A percentile compares a stretch with the other conserved stretches of the same genome.
These are phyloP conservation scores for Echites panduratus DNA, from an alignment of 257 asterid genomes.

Conservation along the genomic window DNA sequence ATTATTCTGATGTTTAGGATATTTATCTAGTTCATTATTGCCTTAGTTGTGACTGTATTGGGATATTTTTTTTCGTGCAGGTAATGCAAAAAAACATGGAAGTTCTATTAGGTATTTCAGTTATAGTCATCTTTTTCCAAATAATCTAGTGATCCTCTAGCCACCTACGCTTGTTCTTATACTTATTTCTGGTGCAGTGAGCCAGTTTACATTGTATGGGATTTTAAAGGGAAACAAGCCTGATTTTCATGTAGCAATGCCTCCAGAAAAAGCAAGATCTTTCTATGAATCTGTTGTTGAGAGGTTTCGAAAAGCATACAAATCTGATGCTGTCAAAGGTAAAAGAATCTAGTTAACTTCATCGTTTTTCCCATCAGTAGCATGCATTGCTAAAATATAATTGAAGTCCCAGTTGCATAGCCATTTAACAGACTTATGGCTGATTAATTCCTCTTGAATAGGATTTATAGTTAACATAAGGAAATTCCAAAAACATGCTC, in stretches of 20 bases:
- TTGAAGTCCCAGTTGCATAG: neutral
- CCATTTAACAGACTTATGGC: neutral
- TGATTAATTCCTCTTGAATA: neutral
- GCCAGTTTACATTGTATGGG: conserved; percentile 90
- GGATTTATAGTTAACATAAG: neutral
- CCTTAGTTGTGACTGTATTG: neutral
- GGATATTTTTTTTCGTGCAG: conserved; percentile 36
- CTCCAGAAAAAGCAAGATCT: conserved; percentile 67
- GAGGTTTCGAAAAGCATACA: conserved; percentile 65
- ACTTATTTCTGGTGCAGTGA: conserved; percentile 49
- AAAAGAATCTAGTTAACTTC: conserved; percentile 3
- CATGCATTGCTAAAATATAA: neutral
- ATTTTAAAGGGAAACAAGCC: conserved; percentile 88
- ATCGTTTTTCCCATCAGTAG: neutral
- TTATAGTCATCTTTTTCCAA: neutral
- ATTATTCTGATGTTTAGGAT: no score
- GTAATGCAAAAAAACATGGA: conserved; percentile 72
- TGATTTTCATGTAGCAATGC: conserved; percentile 95
- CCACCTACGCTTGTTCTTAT: conserved; percentile 1
- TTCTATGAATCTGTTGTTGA: conserved; percentile 78
- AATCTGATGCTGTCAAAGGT: conserved; percentile 68
- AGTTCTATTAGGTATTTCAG: conserved; percentile 63
- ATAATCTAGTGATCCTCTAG: neutral
- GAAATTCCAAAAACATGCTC: neutral
- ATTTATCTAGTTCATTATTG: neutral